Conservation (phyloP, 1,284 basidiomycete genomes). For the Trametes sp. region DNA sequence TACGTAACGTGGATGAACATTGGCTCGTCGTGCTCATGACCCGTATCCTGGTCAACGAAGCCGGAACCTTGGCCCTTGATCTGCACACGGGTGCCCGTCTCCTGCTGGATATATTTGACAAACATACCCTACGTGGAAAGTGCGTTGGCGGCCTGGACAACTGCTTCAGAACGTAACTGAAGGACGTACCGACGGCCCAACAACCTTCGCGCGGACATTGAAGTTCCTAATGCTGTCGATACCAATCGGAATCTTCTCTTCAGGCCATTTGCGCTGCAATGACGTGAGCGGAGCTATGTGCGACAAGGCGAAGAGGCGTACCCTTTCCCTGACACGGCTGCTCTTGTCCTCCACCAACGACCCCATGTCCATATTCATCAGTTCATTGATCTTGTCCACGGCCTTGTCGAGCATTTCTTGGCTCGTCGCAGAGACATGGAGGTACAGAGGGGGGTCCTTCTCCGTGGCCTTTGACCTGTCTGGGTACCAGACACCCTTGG, state of each 20-base stretch:
- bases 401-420: conserved; percentile 85
- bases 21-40: conserved; percentile 89
- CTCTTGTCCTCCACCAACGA: conserved; percentile 89
- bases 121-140: conserved; percentile 82
- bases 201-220: conserved; percentile 97
- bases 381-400: conserved; percentile 84
- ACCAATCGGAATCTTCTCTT: conserved; percentile 90
- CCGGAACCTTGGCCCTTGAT: conserved; percentile 97
- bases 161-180: neutral
- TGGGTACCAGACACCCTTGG: conserved; percentile 95
- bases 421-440: conserved; percentile 90
- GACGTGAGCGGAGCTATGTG: conserved; percentile 2
- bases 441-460: conserved; percentile 92
- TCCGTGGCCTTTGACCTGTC: conserved; percentile 89
- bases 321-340: conserved; percentile 67
- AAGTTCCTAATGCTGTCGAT: conserved; percentile 95
- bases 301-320: conserved; percentile 34
- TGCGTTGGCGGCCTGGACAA: neutral
- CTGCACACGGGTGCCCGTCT: conserved; percentile 97
- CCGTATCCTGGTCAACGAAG: conserved; percentile 95
- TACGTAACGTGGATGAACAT: conserved; percentile 96
- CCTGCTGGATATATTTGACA: conserved; percentile 98
- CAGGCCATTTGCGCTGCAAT: conserved; percentile 89
- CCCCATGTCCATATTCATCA: conserved; percentile 87
- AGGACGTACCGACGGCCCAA: conserved; percentile 83